Percentiles rank a stretch among this genome's conserved stretches.
These are phyloP conservation scores for Creolimax fragrantissima DNA, from an alignment of 78 protist genomes.

Conservation along the genomic window DNA sequence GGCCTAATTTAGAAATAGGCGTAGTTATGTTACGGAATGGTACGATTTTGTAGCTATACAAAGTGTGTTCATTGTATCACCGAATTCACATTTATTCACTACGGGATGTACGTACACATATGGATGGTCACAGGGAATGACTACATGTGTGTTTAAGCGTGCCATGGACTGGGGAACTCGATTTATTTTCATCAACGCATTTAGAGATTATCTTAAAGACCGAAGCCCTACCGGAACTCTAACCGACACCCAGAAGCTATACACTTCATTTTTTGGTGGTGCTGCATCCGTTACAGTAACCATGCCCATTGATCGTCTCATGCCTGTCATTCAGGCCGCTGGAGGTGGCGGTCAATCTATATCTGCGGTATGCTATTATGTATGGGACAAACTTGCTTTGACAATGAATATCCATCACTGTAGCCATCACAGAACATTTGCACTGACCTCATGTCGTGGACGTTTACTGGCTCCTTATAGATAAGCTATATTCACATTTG, in stretches of 20 bases:
- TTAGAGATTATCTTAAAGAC: neutral
- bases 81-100: no score
- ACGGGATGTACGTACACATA: no score
- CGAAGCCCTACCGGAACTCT: neutral
- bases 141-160: conserved; percentile 6
- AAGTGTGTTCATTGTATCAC: no score
- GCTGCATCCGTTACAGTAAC: conserved; percentile 16
- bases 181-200: neutral
- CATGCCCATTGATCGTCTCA: conserved; percentile 36
- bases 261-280: conserved; percentile 23
- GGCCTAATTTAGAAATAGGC: no score
- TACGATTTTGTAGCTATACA: no score
- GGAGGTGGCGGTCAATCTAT: neutral
- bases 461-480: no score
- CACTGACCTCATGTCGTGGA: no score
- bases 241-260: conserved; percentile 1
- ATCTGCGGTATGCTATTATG: neutral
- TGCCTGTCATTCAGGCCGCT: conserved; percentile 35
- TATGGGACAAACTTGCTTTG: no score
- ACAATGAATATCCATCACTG: no score
- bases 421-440: no score
- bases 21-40: no score
- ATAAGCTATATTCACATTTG: no score
- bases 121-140: conserved; percentile 23
- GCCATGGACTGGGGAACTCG: conserved; percentile 34